phyloP scores from a whole-genome alignment of 768 basidiomycete species.

The Psilocybe azurescens region DNA sequence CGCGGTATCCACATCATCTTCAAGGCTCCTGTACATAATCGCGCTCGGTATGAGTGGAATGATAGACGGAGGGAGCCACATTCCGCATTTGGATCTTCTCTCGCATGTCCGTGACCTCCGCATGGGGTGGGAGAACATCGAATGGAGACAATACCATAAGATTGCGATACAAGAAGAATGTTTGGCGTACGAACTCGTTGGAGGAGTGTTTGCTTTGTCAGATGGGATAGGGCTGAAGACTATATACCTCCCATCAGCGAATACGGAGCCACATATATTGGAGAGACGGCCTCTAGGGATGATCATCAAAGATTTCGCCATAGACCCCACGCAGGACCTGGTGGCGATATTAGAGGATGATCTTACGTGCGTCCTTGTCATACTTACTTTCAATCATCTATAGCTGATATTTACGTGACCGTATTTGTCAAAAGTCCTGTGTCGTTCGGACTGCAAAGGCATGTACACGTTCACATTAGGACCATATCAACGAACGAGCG shows the following conservation, averaged over 20 bases:
- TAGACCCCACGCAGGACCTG: slow-evolving; percentile 68
- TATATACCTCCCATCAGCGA: slow-evolving; percentile 30
- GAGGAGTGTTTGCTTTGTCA: slow-evolving; percentile 58
- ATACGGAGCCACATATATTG: slow-evolving; percentile 16
- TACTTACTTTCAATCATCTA: neutral
- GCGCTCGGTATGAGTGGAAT: slow-evolving; percentile 46
- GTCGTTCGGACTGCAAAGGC: neutral
- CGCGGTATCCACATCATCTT: slow-evolving; percentile 20
- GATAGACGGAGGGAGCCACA: slow-evolving; percentile 18
- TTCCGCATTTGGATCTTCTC: slow-evolving; percentile 26
- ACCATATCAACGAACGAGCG: slow-evolving; percentile 7
- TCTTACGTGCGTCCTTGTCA: neutral
- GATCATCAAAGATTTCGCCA: slow-evolving; percentile 58
- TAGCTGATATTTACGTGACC: too few relatives aligned
- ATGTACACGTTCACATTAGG: slow-evolving; percentile 10
- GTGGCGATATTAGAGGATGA: slow-evolving; percentile 45
- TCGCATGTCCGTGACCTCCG: slow-evolving; percentile 22
- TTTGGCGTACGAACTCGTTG: slow-evolving; percentile 63
- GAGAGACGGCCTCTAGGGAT: slow-evolving; percentile 43
- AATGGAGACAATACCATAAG: slow-evolving; percentile 18
- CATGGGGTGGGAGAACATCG: slow-evolving; percentile 29
- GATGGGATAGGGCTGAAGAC: slow-evolving; percentile 22
- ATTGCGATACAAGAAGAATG: slow-evolving; percentile 23
- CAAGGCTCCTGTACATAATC: slow-evolving; percentile 39
- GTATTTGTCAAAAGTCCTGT: neutral